phyloP scores from a whole-genome alignment of 208 protist species.

The Trypanosoma mega region DNA sequence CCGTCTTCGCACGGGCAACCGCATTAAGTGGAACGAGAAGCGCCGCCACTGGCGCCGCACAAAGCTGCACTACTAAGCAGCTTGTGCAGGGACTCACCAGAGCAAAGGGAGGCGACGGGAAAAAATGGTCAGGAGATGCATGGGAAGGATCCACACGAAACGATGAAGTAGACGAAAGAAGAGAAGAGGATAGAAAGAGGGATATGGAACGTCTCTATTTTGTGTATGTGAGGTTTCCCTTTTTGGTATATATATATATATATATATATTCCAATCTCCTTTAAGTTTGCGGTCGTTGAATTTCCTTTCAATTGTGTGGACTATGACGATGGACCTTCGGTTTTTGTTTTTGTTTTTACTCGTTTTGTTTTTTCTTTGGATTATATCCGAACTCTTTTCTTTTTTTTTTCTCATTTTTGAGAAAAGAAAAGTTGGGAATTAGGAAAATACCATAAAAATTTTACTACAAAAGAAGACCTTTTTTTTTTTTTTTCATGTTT shows the following conservation, averaged over 20 bases:
- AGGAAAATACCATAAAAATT: too few relatives aligned
- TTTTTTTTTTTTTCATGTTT: conserved; percentile 14
- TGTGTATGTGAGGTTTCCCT: not conserved
- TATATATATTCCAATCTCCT: too few relatives aligned
- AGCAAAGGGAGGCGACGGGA: not conserved
- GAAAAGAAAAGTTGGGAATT: conserved; percentile 1
- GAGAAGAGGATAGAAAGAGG: too few relatives aligned
- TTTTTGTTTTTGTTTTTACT: conserved; percentile 18
- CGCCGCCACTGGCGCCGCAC: conserved; percentile 95
- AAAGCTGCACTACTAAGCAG: conserved; percentile 92
- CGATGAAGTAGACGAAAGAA: not conserved
- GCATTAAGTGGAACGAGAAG: conserved; percentile 95
- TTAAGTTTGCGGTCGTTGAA: too few relatives aligned
- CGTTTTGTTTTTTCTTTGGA: conserved; percentile 23
- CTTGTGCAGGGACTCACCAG: not conserved
- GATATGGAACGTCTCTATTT: too few relatives aligned
- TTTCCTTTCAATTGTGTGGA: too few relatives aligned
- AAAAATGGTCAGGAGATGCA: not conserved
- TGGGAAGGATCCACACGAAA: not conserved
- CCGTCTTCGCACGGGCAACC: conserved; percentile 90
- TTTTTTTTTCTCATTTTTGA: not conserved
- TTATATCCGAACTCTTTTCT: not conserved
- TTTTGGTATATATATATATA: conserved; percentile 8
- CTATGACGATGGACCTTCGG: conserved; percentile 2
- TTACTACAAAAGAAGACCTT: not conserved